Evolutionary conservation across 805 yeast genomes (phyloP), one percentile per base, ranked within the genome.

Genomic region (Pichia thaimueangensis): DNA sequence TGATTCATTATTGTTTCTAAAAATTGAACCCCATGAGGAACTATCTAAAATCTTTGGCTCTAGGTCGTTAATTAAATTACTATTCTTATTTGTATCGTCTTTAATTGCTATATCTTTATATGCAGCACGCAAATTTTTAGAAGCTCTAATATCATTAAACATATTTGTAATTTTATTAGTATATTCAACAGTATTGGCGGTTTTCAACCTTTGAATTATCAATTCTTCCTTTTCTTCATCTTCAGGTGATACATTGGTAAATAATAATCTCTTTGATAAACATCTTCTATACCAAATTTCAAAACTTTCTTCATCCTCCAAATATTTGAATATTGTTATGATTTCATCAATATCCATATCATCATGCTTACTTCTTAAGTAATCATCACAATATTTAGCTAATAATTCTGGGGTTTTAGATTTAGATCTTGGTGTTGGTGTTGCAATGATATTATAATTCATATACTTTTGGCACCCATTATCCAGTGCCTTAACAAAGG

Each of bases 241-340:
- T 35, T 85, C 81, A 3, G 95, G 83, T 16, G 93, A 78, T 53
- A 88, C 84, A 57, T 84, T 82, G n/a, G 60, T 54, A 34, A 58
- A 54, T 55, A 93, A 89, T 53, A 93, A 74, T 59, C 99, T 77
- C 59, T 83, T 85, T 10, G 97, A 91, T 53, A 93, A 73, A 57
- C 83, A 70, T 49, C 97, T 78, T 62, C 97, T 80, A 64, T 93
- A 93, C 67, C 86, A 84, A 47, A 82, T 83, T 66, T 93, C 97
- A 64, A 93, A 94, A 32, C 93, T 86, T 67, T 94, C 97, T 62
- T 88, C 89, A 60, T 93, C 97, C 34, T 86, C 88, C 45, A 94
- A 73, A 59, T 85, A 91, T 57, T 81, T 82, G 70, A 93, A 86
- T 22, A 93, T 71, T 13, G 81, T 76, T 85, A 91, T 86, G 54